These are phyloP conservation scores for Ganoderma sp. DNA, from an alignment of 1,284 basidiomycete genomes.

Conservation along the genomic window DNA sequence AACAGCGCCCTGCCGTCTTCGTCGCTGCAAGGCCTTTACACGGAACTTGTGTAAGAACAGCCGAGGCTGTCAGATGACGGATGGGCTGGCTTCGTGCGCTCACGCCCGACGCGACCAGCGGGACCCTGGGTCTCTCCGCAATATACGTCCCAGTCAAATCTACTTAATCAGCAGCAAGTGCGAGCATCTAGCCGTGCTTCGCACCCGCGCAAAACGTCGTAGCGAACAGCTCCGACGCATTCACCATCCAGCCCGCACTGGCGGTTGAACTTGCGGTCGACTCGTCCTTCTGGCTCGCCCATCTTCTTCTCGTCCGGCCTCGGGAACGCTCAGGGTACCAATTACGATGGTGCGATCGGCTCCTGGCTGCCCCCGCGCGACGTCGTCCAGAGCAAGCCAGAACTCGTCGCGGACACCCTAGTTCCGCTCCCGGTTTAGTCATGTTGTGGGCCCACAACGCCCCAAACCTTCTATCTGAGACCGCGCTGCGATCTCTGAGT, in stretches of 20 bases:
- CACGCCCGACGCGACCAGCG: slow-evolving; percentile 15
- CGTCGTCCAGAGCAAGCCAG: slow-evolving; percentile 38
- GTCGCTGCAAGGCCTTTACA: slow-evolving; percentile 26
- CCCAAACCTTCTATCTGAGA: not conserved
- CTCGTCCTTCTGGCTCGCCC: slow-evolving; percentile 40
- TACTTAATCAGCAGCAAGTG: slow-evolving; percentile 41
- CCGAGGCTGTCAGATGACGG: slow-evolving; percentile 34
- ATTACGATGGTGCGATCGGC: slow-evolving; percentile 35
- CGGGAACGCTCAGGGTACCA: slow-evolving; percentile 23
- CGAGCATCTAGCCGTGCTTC: slow-evolving; percentile 42
- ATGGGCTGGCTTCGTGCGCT: slow-evolving; percentile 31
- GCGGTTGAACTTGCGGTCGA: slow-evolving; percentile 24
- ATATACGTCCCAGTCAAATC: slow-evolving; percentile 42
- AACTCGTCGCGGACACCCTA: slow-evolving; percentile 40
- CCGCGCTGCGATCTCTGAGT: not conserved
- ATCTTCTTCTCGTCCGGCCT: slow-evolving; percentile 18
- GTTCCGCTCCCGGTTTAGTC: slow-evolving; percentile 29
- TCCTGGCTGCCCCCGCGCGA: slow-evolving; percentile 48
- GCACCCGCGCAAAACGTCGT: slow-evolving; percentile 36
- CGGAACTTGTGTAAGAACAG: slow-evolving; percentile 29
- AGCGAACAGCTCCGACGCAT: slow-evolving; percentile 23
- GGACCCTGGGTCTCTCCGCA: slow-evolving; percentile 26
- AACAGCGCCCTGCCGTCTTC: slow-evolving; percentile 22
- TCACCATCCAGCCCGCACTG: slow-evolving; percentile 27
- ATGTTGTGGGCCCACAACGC: slow-evolving; percentile 21